Conservation (phyloP, 1,284 basidiomycete species). For the Kwoniella shivajii region DNA sequence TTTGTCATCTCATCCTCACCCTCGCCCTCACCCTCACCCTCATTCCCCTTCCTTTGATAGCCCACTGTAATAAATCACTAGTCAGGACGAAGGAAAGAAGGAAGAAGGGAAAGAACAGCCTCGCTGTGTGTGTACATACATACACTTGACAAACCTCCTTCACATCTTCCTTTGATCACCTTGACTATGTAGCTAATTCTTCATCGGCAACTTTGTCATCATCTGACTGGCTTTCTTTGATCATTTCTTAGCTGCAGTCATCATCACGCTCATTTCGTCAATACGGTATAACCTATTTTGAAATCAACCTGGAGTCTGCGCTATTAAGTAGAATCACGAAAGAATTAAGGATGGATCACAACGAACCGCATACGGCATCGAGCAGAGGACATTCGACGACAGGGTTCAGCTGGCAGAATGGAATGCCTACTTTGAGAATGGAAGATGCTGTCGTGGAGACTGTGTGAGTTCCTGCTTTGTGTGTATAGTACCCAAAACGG, state of each 20-base stretch:
- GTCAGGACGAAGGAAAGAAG: too few species aligned
- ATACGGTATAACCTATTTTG: too few species aligned
- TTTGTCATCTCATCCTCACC: not conserved
- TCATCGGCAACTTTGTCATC: not conserved
- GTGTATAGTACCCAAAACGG: not conserved
- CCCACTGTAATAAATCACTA: too few species aligned
- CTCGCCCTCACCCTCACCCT: too few species aligned
- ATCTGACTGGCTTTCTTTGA: not conserved
- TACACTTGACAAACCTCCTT: not conserved
- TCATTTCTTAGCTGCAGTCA: not conserved
- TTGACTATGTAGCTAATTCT: too few species aligned
- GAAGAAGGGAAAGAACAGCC: not conserved
- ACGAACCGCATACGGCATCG: conserved; percentile 1
- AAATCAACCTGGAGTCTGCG: too few species aligned
- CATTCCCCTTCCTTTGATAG: too few species aligned
- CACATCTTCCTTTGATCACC: conserved; percentile 1
- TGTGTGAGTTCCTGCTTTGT: conserved; percentile 33
- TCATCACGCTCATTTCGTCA: too few species aligned
- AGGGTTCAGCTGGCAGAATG: conserved; percentile 26
- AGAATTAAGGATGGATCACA: conserved; percentile 11
- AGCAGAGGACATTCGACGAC: conserved; percentile 5
- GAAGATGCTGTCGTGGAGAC: conserved; percentile 51
- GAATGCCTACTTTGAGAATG: conserved; percentile 40
- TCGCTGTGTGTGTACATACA: not conserved
- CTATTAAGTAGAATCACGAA: too few species aligned